A percentile compares a stretch with the other conserved stretches of the same genome.
Evolutionary conservation across 257 asterid species (phyloP).

Genomic region (Scutellaria baicalensis): DNA sequence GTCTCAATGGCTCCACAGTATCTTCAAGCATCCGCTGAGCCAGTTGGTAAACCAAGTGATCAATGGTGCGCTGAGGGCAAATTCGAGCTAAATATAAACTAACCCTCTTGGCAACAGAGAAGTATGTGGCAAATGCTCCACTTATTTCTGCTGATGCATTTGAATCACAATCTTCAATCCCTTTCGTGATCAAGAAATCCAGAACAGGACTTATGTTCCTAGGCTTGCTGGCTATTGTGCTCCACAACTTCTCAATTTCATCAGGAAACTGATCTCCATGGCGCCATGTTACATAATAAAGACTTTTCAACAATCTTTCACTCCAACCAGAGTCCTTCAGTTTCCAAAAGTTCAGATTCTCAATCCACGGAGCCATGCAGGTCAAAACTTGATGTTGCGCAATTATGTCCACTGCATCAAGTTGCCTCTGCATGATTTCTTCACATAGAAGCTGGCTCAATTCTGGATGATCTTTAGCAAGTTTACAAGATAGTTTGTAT

Average conservation of each 20-base stretch:
- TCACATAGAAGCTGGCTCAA: slow-evolving; percentile 97
- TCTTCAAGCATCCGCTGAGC: slow-evolving; percentile 99
- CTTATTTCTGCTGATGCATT: slow-evolving; percentile 98
- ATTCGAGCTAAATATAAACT: slow-evolving; percentile 94
- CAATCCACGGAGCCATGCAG: slow-evolving; percentile 99
- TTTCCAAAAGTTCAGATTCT: slow-evolving; percentile 97
- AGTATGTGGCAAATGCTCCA: slow-evolving; percentile 98
- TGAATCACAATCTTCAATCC: slow-evolving; percentile 99
- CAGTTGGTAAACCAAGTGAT: slow-evolving; percentile 97
- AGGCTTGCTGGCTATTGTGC: slow-evolving; percentile 97
- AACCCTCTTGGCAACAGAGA: slow-evolving; percentile 96
- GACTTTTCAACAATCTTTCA: slow-evolving; percentile 87
- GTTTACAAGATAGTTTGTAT: slow-evolving; percentile 98
- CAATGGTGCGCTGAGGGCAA: slow-evolving; percentile 97
- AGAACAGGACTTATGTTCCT: slow-evolving; percentile 94
- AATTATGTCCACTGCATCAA: slow-evolving; percentile 96
- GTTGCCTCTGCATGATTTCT: slow-evolving; percentile 99
- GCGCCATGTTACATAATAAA: slow-evolving; percentile 95
- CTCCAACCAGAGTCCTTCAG: slow-evolving; percentile 98
- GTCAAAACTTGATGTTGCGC: slow-evolving; percentile 99
- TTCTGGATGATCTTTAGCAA: slow-evolving; percentile 98
- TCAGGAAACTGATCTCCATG: slow-evolving; percentile 99
- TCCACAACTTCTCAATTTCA: slow-evolving; percentile 98
- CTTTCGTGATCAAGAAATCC: slow-evolving; percentile 94
- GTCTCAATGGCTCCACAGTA: slow-evolving; percentile 67